A percentile compares a stretch with the other conserved stretches of the same genome.
These are phyloP conservation scores for Sporothrix brasiliensis DNA, from an alignment of 2,329 filamentous ascomycete species.

Conservation along the genomic window DNA sequence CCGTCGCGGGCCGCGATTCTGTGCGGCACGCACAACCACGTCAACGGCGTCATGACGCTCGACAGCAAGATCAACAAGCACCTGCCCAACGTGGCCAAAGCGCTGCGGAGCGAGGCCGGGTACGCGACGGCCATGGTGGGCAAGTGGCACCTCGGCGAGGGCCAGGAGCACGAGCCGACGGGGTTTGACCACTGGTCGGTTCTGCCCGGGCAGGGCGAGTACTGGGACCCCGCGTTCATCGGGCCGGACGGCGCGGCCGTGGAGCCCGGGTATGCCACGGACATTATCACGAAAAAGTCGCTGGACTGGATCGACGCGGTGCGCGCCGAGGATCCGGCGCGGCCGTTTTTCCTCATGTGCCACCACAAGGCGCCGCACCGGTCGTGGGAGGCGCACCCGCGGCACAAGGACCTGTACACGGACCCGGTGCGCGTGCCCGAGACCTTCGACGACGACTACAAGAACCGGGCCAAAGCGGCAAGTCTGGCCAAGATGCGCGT, in stretches of 20 bases:
- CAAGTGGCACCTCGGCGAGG: slow-evolving; percentile 59
- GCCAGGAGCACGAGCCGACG: slow-evolving; percentile 49
- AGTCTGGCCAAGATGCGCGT: slow-evolving; percentile 56
- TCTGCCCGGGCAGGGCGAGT: slow-evolving; percentile 56
- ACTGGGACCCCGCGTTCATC: slow-evolving; percentile 36
- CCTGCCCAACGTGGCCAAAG: slow-evolving; percentile 56
- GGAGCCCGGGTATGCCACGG: neutral
- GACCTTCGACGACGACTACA: slow-evolving; percentile 51
- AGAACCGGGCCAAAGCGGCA: slow-evolving; percentile 55
- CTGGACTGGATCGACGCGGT: neutral
- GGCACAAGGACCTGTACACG: slow-evolving; percentile 53
- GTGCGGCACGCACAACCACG: slow-evolving; percentile 56
- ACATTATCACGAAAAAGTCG: neutral
- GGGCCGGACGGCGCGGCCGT: neutral
- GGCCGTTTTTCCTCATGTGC: slow-evolving; percentile 59
- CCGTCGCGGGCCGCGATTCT: slow-evolving; percentile 55
- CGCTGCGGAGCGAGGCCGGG: slow-evolving; percentile 47
- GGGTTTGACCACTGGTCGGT: slow-evolving; percentile 59
- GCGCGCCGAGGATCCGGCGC: slow-evolving; percentile 34
- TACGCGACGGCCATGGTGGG: slow-evolving; percentile 58
- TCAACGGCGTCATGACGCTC: slow-evolving; percentile 56
- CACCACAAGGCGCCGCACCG: slow-evolving; percentile 60
- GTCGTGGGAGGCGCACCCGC: slow-evolving; percentile 54
- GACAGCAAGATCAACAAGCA: slow-evolving; percentile 54
- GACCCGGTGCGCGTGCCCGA: neutral